phyloP scores from a whole-genome alignment of 805 yeast species.

The Pichia exigua region DNA sequence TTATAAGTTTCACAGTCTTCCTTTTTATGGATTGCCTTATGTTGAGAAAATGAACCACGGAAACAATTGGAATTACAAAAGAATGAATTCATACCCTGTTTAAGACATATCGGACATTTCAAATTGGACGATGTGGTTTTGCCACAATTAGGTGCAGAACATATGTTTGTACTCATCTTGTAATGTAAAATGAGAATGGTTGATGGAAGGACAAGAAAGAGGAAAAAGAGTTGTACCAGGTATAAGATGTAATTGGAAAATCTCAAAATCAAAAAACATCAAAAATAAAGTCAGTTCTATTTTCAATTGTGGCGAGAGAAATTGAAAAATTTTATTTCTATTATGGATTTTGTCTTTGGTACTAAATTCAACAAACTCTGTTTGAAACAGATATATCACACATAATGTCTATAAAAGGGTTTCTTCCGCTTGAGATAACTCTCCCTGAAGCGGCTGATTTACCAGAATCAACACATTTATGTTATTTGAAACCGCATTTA shows the following conservation, averaged over 20 bases:
- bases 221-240: neutral
- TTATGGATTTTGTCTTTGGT: neutral
- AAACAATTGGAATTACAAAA: slow-evolving; percentile 87
- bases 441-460: slow-evolving; percentile 26
- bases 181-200: neutral
- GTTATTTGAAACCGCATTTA: slow-evolving; percentile 60
- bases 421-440: slow-evolving; percentile 40
- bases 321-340: neutral
- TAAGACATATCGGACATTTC: slow-evolving; percentile 89
- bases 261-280: neutral
- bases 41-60: slow-evolving; percentile 60
- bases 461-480: slow-evolving; percentile 38
- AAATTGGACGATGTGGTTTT: slow-evolving; percentile 65
- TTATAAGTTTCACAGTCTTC: slow-evolving; percentile 59
- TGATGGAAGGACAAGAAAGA: neutral
- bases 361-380: neutral
- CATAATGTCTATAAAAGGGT: slow-evolving; percentile 48
- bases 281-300: neutral
- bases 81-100: slow-evolving; percentile 49
- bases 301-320: neutral
- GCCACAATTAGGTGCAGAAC: slow-evolving; percentile 81
- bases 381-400: neutral
- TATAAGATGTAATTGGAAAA: neutral
- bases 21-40: slow-evolving; percentile 66
- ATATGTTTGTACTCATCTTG: slow-evolving; percentile 22